phyloP scores from a whole-genome alignment of 257 asterid species.

The Schizonepeta tenuifolia region DNA sequence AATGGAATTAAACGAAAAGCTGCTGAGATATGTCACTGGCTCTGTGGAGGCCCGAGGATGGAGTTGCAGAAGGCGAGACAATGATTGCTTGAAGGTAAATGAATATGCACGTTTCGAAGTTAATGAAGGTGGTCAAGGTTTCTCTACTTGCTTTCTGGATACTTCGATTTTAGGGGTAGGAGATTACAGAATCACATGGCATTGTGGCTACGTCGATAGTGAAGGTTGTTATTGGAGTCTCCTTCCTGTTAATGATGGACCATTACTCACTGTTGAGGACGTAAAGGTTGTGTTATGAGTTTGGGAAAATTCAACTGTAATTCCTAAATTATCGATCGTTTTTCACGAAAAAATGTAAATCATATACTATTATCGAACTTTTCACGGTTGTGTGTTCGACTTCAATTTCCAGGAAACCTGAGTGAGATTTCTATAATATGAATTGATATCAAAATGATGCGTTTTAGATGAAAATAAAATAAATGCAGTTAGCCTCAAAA shows the following conservation, averaged over 20 bases:
- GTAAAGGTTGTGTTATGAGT: too few relatives aligned
- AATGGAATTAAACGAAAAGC: constrained; percentile 54
- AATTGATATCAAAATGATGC: too few relatives aligned
- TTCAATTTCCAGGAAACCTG: too few relatives aligned
- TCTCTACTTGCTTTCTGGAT: constrained; percentile 80
- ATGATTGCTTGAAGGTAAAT: constrained; percentile 34
- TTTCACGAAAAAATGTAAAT: too few relatives aligned
- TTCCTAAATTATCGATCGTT: too few relatives aligned
- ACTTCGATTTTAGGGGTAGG: constrained; percentile 65
- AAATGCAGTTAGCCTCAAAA: too few relatives aligned
- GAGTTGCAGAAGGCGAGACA: constrained; percentile 21
- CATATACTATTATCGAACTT: too few relatives aligned
- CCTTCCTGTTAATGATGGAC: constrained; percentile 60
- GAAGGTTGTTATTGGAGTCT: constrained; percentile 74
- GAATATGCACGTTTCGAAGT: constrained; percentile 55
- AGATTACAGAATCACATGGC: constrained; percentile 75
- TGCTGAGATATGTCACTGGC: constrained; percentile 48
- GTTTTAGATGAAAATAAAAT: too few relatives aligned
- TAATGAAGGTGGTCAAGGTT: constrained; percentile 68
- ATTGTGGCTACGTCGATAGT: constrained; percentile 59
- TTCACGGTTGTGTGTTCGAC: too few relatives aligned
- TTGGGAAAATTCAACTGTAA: too few relatives aligned
- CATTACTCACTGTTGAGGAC: constrained; percentile 43
- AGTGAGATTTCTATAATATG: too few relatives aligned
- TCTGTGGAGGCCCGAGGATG: constrained; percentile 32